phyloP scores from a whole-genome alignment of 2,329 filamentous ascomycete genomes.

The Atkinsonella texensis region DNA sequence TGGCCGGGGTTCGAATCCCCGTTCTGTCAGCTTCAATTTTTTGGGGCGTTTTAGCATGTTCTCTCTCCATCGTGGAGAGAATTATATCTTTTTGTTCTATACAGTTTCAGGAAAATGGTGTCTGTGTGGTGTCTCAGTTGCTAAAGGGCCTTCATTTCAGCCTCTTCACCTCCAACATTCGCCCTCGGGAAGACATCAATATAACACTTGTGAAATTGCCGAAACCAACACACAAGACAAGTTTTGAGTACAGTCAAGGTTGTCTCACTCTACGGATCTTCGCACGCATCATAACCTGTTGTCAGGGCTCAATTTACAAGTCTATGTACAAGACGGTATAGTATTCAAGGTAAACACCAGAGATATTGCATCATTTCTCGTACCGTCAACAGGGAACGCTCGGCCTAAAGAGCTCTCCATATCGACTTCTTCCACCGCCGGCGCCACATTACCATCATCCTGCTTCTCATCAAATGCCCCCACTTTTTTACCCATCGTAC shows the following conservation, averaged over 20 bases:
- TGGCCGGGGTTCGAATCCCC: conserved; percentile 16
- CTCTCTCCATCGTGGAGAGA: too few relatives aligned
- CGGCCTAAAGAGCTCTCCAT: too few relatives aligned
- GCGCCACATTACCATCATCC: not conserved
- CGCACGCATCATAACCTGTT: not conserved
- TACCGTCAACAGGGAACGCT: not conserved
- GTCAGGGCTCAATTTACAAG: not conserved
- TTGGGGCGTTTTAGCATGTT: too few relatives aligned
- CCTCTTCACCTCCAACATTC: too few relatives aligned
- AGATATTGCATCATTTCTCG: not conserved
- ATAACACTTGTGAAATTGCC: too few relatives aligned
- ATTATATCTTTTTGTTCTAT: too few relatives aligned
- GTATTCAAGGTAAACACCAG: not conserved
- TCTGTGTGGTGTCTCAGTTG: too few relatives aligned
- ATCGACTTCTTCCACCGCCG: not conserved
- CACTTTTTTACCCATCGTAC: not conserved
- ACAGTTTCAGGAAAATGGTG: too few relatives aligned
- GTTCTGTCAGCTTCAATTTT: conserved; percentile 9
- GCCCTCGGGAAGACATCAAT: too few relatives aligned
- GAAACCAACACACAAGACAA: too few relatives aligned
- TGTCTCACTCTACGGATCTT: too few relatives aligned
- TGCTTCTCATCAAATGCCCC: conserved; percentile 1
- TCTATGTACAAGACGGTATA: not conserved
- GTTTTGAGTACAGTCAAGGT: not conserved
- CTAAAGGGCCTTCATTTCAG: too few relatives aligned